Conservation (phyloP, 1,284 basidiomycete genomes). For the Cutaneotrichosporon dermatis region DNA sequence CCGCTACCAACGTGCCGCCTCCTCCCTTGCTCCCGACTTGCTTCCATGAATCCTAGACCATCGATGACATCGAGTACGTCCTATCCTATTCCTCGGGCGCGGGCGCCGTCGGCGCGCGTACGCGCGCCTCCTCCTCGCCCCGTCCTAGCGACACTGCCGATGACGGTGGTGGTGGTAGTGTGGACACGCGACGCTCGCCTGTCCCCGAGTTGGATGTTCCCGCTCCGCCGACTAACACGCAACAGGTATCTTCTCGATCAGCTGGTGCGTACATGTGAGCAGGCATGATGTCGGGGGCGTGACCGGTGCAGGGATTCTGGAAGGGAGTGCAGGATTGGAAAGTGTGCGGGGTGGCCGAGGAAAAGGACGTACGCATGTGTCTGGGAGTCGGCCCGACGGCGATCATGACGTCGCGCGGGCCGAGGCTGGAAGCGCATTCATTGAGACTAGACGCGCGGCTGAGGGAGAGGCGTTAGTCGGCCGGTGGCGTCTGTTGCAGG, state of each 20-base stretch:
- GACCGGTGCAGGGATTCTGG: no score
- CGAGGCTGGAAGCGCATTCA: background rate
- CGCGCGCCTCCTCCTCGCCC: no score
- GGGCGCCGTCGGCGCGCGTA: background rate
- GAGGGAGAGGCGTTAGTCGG: background rate
- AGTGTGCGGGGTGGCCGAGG: no score
- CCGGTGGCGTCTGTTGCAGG: no score
- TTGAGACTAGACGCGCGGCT: no score
- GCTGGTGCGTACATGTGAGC: slow-evolving; percentile 24
- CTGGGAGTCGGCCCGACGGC: background rate
- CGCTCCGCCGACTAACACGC: no score
- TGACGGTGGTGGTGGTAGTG: no score
- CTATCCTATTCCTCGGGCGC: no score
- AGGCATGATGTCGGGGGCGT: no score
- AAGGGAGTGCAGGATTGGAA: no score
- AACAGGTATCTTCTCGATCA: slow-evolving; percentile 44
- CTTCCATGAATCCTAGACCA: slow-evolving; percentile 6
- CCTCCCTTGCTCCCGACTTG: background rate
- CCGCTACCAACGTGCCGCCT: background rate
- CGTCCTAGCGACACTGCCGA: background rate
- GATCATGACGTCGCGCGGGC: background rate
- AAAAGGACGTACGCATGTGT: no score
- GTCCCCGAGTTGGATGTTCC: no score
- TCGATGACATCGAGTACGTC: slow-evolving; percentile 22
- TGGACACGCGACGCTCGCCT: background rate